Conservation (phyloP, 495 filamentous ascomycete species). For the Bacidia rubella region DNA sequence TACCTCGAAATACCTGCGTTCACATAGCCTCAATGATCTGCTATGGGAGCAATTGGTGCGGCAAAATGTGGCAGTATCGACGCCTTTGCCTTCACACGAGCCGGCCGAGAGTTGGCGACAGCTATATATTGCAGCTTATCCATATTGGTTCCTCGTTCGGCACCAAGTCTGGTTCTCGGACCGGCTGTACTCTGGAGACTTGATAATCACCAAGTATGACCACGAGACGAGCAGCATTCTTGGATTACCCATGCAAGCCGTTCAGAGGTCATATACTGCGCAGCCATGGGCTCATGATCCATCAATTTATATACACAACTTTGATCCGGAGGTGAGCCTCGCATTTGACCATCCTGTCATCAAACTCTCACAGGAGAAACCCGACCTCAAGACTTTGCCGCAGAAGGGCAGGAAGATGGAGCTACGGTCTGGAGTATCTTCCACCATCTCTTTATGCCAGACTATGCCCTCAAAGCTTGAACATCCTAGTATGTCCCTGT, state of each 20-base stretch:
- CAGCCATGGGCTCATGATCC: conserved; percentile 49
- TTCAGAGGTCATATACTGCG: conserved; percentile 36
- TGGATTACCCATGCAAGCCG: conserved; percentile 61
- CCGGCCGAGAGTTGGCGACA: conserved; percentile 49
- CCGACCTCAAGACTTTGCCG: conserved; percentile 10
- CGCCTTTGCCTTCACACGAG: conserved; percentile 29
- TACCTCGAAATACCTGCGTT: conserved; percentile 41
- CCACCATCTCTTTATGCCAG: conserved; percentile 31
- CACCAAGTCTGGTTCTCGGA: conserved; percentile 82
- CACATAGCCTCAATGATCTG: conserved; percentile 39
- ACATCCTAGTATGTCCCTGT: conserved; percentile 36
- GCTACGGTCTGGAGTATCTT: conserved; percentile 37
- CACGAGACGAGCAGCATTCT: conserved; percentile 60
- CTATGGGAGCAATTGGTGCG: conserved; percentile 53
- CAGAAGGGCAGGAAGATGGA: conserved; percentile 39
- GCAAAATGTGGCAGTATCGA: conserved; percentile 39
- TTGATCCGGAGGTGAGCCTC: conserved; percentile 52
- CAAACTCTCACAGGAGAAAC: conserved; percentile 32
- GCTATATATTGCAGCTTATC: conserved; percentile 60
- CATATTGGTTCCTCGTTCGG: conserved; percentile 70
- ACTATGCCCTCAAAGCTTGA: conserved; percentile 28
- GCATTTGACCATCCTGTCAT: conserved; percentile 61
- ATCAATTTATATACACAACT: conserved; percentile 60
- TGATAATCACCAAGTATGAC: conserved; percentile 65
- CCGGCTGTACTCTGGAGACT: conserved; percentile 33